phyloP scores from a whole-genome alignment of 2,329 filamentous ascomycete species.

The Penicillium sp. region DNA sequence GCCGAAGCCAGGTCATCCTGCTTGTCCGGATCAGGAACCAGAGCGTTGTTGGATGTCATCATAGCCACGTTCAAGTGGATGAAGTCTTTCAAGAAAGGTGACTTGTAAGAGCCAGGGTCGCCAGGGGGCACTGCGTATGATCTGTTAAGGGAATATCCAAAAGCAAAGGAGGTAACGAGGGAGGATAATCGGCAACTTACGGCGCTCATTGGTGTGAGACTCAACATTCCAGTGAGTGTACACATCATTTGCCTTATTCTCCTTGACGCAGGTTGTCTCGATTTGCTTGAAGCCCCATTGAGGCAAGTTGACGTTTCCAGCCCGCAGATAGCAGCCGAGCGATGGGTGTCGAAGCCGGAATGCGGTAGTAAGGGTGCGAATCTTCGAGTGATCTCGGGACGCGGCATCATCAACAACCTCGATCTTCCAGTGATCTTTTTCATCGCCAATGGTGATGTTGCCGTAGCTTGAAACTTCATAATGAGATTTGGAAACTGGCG shows the following conservation, averaged over 20 bases:
- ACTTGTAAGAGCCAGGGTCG: slow-evolving; percentile 89
- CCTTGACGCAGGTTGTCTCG: slow-evolving; percentile 90
- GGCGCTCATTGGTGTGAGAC: slow-evolving; percentile 87
- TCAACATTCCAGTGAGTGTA: slow-evolving; percentile 99
- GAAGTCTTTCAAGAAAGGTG: slow-evolving; percentile 96
- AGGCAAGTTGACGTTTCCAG: slow-evolving; percentile 91
- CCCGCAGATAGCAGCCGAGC: slow-evolving; percentile 89
- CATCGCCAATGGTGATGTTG: slow-evolving; percentile 90
- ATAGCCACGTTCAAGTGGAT: slow-evolving; percentile 98
- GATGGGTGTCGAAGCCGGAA: slow-evolving; percentile 83
- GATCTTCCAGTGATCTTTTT: slow-evolving; percentile 95
- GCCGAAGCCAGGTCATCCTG: slow-evolving; percentile 95
- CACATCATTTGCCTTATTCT: slow-evolving; percentile 85
- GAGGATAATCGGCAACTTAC: slow-evolving; percentile 54
- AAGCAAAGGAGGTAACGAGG: not conserved
- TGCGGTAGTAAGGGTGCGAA: slow-evolving; percentile 88
- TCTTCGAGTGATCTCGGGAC: slow-evolving; percentile 75
- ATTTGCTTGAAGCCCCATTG: slow-evolving; percentile 99
- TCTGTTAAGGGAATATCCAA: slow-evolving; percentile 5
- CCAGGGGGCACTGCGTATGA: slow-evolving; percentile 69
- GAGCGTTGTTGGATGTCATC: slow-evolving; percentile 99
- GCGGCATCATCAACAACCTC: slow-evolving; percentile 90
- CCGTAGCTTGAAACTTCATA: slow-evolving; percentile 95
- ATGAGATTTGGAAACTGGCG: slow-evolving; percentile 84
- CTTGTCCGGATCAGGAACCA: slow-evolving; percentile 97